Percentiles rank a stretch among this genome's conserved stretches.
phyloP scores from a whole-genome alignment of 2,329 filamentous ascomycete species.

The Fusarium keratoplasticum region DNA sequence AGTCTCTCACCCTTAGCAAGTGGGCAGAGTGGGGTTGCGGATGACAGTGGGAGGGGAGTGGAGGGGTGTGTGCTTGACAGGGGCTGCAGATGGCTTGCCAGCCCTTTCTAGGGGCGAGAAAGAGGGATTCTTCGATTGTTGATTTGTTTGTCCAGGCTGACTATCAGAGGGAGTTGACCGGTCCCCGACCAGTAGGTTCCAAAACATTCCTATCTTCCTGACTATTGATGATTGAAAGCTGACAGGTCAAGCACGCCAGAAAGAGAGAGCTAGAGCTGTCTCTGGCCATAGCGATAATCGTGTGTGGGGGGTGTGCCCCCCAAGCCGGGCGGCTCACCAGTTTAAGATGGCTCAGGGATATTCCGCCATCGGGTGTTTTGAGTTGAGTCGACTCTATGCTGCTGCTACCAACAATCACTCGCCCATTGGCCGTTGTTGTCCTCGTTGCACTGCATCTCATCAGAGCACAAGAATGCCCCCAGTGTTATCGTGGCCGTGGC shows the following conservation, averaged over 20 bases:
- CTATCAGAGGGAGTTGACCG: not conserved
- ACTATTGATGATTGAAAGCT: not conserved
- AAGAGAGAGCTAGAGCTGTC: not conserved
- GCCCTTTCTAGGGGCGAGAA: slow-evolving; percentile 5
- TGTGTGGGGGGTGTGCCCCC: not conserved
- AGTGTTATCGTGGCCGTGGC: slow-evolving; percentile 8
- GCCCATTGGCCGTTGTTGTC: slow-evolving; percentile 1
- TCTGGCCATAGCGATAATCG: slow-evolving; percentile 10
- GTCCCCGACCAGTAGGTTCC: not conserved
- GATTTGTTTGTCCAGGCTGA: not conserved
- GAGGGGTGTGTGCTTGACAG: slow-evolving; percentile 25
- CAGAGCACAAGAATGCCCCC: not conserved
- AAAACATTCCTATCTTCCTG: not conserved
- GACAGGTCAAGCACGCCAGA: not conserved
- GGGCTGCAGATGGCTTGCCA: slow-evolving; percentile 3
- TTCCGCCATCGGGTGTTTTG: slow-evolving; percentile 41
- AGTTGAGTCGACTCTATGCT: slow-evolving; percentile 31
- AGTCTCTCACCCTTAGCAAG: slow-evolving; percentile 16
- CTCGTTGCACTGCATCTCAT: slow-evolving; percentile 23
- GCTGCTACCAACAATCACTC: slow-evolving; percentile 15
- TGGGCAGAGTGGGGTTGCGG: slow-evolving; percentile 39
- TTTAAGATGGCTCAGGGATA: slow-evolving; percentile 37
- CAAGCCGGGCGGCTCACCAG: slow-evolving; percentile 5
- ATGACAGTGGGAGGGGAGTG: slow-evolving; percentile 37
- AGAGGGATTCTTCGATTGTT: not conserved